A percentile compares a stretch with the other conserved stretches of the same genome.
These are phyloP conservation scores for Mortierella antarctica DNA, from an alignment of 192 early-diverging fungal genomes.

Conservation along the genomic window DNA sequence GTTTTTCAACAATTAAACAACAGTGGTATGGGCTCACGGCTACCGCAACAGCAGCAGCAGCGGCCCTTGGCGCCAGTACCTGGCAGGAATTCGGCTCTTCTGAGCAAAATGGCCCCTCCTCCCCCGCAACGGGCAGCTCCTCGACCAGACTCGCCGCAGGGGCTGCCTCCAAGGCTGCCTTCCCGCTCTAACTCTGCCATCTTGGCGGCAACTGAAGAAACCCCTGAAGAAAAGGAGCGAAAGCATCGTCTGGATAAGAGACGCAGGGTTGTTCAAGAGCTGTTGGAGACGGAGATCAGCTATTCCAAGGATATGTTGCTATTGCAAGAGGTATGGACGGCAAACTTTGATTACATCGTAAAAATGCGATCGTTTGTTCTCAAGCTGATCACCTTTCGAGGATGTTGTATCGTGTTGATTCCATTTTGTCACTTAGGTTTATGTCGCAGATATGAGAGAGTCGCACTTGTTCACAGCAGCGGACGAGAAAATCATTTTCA, in stretches of 20 bases:
- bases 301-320: conserved; percentile 83
- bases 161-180: conserved; percentile 31
- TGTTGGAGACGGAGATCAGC: conserved; percentile 79
- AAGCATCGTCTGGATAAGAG: conserved; percentile 66
- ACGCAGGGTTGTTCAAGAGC: conserved; percentile 76
- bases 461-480: conserved; percentile 59
- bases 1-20: conserved; percentile 33
- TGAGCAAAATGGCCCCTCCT: conserved; percentile 21
- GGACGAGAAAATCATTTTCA: conserved; percentile 81
- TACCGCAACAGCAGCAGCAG: background rate
- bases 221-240: conserved; percentile 43
- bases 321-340: conserved; percentile 61
- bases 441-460: conserved; percentile 69
- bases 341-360: background rate
- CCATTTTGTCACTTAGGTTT: conserved; percentile 38
- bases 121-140: conserved; percentile 31
- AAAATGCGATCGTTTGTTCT: background rate
- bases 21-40: background rate
- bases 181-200: conserved; percentile 25
- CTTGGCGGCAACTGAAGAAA: conserved; percentile 10
- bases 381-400: background rate
- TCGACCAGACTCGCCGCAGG: conserved; percentile 33
- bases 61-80: background rate
- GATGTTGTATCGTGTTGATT: background rate
- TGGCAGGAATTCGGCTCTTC: conserved; percentile 11